Base-by-base conservation (phyloP, 352 stramenopile species). In the Pythium inflatum region DNA sequence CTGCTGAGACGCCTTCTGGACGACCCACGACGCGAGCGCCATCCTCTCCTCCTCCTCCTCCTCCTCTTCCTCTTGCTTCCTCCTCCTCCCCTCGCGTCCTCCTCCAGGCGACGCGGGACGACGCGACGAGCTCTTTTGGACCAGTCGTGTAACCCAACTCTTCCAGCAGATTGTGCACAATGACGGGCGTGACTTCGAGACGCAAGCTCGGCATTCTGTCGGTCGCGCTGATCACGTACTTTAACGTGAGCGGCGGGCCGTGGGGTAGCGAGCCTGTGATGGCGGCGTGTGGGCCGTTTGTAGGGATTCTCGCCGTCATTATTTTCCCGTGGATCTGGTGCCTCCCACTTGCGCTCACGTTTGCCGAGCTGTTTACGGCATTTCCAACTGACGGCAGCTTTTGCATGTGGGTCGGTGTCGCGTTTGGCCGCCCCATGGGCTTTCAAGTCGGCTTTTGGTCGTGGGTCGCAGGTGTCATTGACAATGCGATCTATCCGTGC, bases 211-310 rank as follows among this genome's bases (percentile, higher is more conserved):
- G 82, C 55, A 71, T 90, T 22, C 65, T 90, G 57, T 74, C 68
- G 59, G 73, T 90, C 38, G 84, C 82, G 49, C 77, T 94, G 56
- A 89, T 98, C 55, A 97, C 91, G 34, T 97, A 97, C 72, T 97
- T 97, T 66, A 91, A 89, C 58, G 92, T 98, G 25, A 91, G 76
- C 73, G 94, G 93, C 20, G 97, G 97, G 8, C 95, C 97, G 7
- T 99, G 98, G 80, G 97, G 97, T 9, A 90, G 90, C 27, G 96
- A 99, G 78, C 86, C 92, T n/a, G 91, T 95, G 24, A 87, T 99
- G 2, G 82, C 88, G 16, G 82, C 94, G 1, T 97, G 82, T 38
- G 96, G 91, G 3, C 91, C 95, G 36, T 63, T 92, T 41, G 68
- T 90, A 3, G 85, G 85, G 27, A 88, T 94, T 67, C 12, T 86